Percentiles rank a stretch among this genome's conserved stretches.
phyloP scores from a whole-genome alignment of 169 alveolate species.

The Eimeria praecox region DNA sequence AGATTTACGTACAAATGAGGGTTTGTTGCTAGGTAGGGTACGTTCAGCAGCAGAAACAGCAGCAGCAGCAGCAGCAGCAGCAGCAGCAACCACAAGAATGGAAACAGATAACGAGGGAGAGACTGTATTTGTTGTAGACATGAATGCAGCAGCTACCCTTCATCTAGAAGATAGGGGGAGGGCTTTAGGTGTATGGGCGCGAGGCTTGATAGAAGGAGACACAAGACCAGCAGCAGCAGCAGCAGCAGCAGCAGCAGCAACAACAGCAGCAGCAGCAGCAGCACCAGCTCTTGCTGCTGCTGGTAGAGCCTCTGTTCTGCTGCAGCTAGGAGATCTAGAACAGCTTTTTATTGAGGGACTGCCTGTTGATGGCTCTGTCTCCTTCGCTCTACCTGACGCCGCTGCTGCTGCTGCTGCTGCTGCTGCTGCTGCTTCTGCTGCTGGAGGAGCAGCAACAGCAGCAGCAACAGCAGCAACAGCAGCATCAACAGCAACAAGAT shows the following conservation, averaged over 20 bases:
- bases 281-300: neutral
- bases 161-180: neutral
- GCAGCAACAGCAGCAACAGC: no score
- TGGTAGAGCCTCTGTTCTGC: neutral
- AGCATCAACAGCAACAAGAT: no score
- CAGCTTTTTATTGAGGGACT: neutral
- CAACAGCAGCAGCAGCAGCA: conserved; percentile 13
- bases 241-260: conserved; percentile 8
- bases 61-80: neutral
- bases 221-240: neutral
- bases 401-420: no score
- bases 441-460: no score
- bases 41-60: neutral
- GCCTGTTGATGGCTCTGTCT: neutral
- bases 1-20: neutral
- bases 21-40: neutral
- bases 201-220: neutral
- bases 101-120: conserved; percentile 6
- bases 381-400: neutral
- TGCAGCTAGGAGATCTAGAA: neutral
- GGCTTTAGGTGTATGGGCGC: neutral
- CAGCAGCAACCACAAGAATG: neutral
- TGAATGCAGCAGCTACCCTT: neutral
- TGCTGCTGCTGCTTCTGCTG: no score
- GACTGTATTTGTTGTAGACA: neutral